Conservation (phyloP, 2,329 filamentous ascomycete species). For the Aureobasidium sp. region DNA sequence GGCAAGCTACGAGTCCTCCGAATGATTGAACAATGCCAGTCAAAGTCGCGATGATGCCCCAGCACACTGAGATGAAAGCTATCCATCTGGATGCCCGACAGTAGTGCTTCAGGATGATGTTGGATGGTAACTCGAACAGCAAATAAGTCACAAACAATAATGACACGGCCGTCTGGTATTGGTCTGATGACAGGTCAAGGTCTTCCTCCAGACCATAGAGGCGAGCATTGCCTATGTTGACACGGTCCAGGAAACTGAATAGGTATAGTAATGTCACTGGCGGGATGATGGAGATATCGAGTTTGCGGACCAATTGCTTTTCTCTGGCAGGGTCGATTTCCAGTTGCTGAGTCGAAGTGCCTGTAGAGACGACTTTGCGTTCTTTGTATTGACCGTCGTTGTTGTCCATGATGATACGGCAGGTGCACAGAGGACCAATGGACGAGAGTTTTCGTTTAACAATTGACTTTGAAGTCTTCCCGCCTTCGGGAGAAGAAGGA, state of each 20-base stretch:
- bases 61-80: constrained; percentile 53
- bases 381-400: not conserved
- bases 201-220: constrained; percentile 59
- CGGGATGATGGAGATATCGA: constrained; percentile 60
- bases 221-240: constrained; percentile 52
- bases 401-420: not conserved
- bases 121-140: constrained; percentile 39
- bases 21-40: constrained; percentile 63
- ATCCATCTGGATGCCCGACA: constrained; percentile 37
- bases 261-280: constrained; percentile 64
- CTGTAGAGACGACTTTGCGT: not conserved
- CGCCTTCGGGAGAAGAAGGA: not conserved
- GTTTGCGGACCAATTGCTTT: constrained; percentile 52
- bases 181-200: constrained; percentile 52
- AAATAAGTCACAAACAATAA: constrained; percentile 43
- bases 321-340: constrained; percentile 10
- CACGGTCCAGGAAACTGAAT: constrained; percentile 66
- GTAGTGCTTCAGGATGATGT: constrained; percentile 40
- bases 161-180: constrained; percentile 55
- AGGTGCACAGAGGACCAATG: not conserved
- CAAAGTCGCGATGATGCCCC: constrained; percentile 60
- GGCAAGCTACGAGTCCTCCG: constrained; percentile 57
- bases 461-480: constrained; percentile 10
- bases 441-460: not conserved
- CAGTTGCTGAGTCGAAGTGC: not conserved